Evolutionary conservation across 257 asterid species (phyloP).

Genomic region (Paraleonurus japonicus): DNA sequence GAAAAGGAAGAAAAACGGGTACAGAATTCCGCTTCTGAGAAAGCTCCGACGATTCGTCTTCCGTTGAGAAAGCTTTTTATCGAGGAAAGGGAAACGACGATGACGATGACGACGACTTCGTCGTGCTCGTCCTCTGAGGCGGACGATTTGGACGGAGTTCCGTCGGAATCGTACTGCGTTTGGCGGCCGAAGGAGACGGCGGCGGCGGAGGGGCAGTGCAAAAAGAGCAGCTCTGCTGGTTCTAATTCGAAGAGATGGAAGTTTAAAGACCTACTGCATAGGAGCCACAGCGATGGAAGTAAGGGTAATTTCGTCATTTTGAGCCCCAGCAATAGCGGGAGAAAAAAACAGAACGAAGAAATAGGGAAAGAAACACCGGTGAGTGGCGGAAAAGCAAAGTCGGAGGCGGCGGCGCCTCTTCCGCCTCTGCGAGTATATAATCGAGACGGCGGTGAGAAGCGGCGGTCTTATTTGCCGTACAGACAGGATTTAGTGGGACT

Average conservation of each 20-base stretch:
- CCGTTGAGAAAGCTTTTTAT: constrained; percentile 51
- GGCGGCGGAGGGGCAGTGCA: constrained; percentile 34
- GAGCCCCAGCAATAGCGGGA: constrained; percentile 26
- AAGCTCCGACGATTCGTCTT: constrained; percentile 34
- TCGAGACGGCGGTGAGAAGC: constrained; percentile 36
- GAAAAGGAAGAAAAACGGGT: constrained; percentile 5
- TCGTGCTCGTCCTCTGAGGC: constrained; percentile 46
- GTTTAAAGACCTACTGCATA: constrained; percentile 37
- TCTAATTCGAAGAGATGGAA: constrained; percentile 49
- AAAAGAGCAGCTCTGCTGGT: constrained; percentile 53
- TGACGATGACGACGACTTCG: constrained; percentile 34
- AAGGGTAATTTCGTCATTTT: constrained; percentile 37
- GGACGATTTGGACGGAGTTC: constrained; percentile 47
- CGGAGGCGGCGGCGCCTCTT: constrained; percentile 21
- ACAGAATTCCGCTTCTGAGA: not conserved
- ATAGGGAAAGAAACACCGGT: constrained; percentile 12
- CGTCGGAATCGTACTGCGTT: constrained; percentile 52
- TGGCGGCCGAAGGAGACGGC: constrained; percentile 49
- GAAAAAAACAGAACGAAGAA: constrained; percentile 25
- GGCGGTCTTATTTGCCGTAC: constrained; percentile 46
- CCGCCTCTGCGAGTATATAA: constrained; percentile 23
- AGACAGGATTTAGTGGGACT: constrained; percentile 45
- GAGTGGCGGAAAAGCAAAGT: constrained; percentile 20
- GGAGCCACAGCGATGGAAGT: constrained; percentile 55
- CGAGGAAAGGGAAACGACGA: constrained; percentile 45